Evolutionary conservation across 2,329 filamentous ascomycete species (phyloP), one percentile per base, ranked within the genome.

Genomic region (Beauveria pseudobassiana): DNA sequence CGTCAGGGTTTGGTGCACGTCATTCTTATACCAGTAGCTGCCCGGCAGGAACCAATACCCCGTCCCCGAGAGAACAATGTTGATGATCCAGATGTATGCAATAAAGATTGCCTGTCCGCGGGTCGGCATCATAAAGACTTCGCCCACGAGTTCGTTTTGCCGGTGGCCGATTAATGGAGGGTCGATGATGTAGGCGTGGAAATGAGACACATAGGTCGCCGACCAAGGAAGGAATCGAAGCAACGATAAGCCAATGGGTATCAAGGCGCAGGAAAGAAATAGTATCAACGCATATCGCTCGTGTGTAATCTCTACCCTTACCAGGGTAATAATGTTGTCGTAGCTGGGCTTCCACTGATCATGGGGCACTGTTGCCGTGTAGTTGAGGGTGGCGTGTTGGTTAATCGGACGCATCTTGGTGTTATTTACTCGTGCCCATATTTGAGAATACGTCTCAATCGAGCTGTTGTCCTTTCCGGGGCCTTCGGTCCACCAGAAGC

Each of bases 91-190:
- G 38, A 77, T 68, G 60, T 73, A 63, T 30, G 66, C 55, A 55
- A 80, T 73, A 68, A 75, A 78, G 20, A 78, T 54, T 9, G 68
- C 65, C 53, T 78, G 76, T 10, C 75, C 76, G 4, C 70, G 52
- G 1, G 73, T 78, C 1, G 76, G 77, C 45, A 67, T 62, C 20
- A 67, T 56, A 40, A 56, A 64, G 9, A 68, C 24, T n/a, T 49
- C 34, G 9, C 43, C 42, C 18, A 67, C 22, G 1, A 67, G 65
- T 0, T 59, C 54, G 18, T 62, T 48, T 38, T 68, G 65, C 28
- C 63, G 60, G 1, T 46, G 48, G 16, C 65, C 67, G 3, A 65
- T 46, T 1, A 64, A 38, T 0, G 66, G 65, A 1, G 65, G 66
- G 28, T 67, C 64, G 51, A 69, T 62, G 16, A 69, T 9, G 61